Conservation (phyloP, 305 asterid genomes). For the Fraxinus floribunda region DNA sequence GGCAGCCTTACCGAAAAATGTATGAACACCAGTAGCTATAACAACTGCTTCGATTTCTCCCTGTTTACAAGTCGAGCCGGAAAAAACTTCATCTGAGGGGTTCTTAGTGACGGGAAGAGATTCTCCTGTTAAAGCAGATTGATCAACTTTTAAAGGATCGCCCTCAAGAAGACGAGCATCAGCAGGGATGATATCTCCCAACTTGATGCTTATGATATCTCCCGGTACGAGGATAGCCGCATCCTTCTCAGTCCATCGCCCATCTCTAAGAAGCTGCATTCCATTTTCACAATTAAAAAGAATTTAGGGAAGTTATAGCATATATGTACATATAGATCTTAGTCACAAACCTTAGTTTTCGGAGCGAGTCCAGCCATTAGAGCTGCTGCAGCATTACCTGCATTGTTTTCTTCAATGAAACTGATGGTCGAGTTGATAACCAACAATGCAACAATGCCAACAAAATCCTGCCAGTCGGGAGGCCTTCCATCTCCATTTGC, state of each 20-base stretch:
- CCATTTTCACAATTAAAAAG: background rate
- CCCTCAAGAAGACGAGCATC: constrained; percentile 62
- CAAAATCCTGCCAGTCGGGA: constrained; percentile 66
- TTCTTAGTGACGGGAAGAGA: constrained; percentile 54
- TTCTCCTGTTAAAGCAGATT: constrained; percentile 57
- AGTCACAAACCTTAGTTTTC: constrained; percentile 44
- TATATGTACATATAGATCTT: background rate
- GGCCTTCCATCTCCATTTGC: constrained; percentile 57
- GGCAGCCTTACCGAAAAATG: constrained; percentile 65
- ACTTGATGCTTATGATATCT: constrained; percentile 53
- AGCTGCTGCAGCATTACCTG: constrained; percentile 71
- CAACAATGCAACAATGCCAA: constrained; percentile 49
- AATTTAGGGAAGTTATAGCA: background rate
- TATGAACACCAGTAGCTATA: constrained; percentile 58
- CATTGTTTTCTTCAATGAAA: constrained; percentile 64
- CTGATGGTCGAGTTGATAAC: constrained; percentile 62
- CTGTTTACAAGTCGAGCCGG: constrained; percentile 61
- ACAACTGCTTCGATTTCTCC: constrained; percentile 61
- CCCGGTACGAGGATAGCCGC: constrained; percentile 54
- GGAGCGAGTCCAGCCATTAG: constrained; percentile 69
- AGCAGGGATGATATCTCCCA: constrained; percentile 56
- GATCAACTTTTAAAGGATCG: constrained; percentile 49
- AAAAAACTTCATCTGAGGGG: constrained; percentile 57
- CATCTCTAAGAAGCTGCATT: constrained; percentile 46
- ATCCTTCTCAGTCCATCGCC: constrained; percentile 52